Evolutionary conservation across 495 filamentous ascomycete species (phyloP).

Genomic region (Annulohypoxylon stygium): DNA sequence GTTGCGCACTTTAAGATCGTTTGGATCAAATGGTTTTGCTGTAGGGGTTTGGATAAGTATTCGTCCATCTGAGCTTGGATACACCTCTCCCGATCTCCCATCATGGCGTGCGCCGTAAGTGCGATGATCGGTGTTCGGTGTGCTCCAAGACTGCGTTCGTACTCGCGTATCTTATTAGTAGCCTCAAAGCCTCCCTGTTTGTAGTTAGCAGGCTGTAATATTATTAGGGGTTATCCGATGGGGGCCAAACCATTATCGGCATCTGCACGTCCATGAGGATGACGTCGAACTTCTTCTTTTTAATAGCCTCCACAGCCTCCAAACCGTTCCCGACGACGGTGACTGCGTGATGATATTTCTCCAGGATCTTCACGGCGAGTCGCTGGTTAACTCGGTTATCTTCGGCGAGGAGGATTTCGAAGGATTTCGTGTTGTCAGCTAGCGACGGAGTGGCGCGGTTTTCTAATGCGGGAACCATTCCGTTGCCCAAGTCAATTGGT

Average conservation of each 20-base stretch:
- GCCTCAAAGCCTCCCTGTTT: constrained; percentile 93
- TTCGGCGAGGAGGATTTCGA: constrained; percentile 95
- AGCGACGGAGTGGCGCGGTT: constrained; percentile 91
- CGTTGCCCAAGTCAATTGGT: constrained; percentile 95
- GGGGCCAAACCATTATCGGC: constrained; percentile 84
- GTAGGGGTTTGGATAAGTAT: constrained; percentile 97
- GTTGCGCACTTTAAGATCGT: constrained; percentile 97
- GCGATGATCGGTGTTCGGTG: constrained; percentile 95
- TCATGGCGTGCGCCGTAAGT: constrained; percentile 97
- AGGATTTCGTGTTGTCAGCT: constrained; percentile 93
- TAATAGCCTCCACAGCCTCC: constrained; percentile 90
- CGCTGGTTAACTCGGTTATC: constrained; percentile 99
- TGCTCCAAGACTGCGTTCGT: constrained; percentile 81
- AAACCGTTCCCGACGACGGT: constrained; percentile 96
- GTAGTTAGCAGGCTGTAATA: constrained; percentile 48
- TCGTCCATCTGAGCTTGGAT: constrained; percentile 99
- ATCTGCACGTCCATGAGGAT: constrained; percentile 99
- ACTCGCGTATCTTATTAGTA: constrained; percentile 96
- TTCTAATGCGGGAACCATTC: constrained; percentile 97
- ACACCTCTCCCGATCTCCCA: constrained; percentile 98
- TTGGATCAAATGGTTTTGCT: constrained; percentile 98
- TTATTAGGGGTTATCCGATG: constrained; percentile 1
- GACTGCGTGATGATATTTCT: constrained; percentile 97
- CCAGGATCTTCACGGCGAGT: constrained; percentile 94
- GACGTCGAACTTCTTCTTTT: constrained; percentile 91